These are phyloP conservation scores for Xylaria sp. DNA, from an alignment of 2,329 filamentous ascomycete species.

Conservation along the genomic window DNA sequence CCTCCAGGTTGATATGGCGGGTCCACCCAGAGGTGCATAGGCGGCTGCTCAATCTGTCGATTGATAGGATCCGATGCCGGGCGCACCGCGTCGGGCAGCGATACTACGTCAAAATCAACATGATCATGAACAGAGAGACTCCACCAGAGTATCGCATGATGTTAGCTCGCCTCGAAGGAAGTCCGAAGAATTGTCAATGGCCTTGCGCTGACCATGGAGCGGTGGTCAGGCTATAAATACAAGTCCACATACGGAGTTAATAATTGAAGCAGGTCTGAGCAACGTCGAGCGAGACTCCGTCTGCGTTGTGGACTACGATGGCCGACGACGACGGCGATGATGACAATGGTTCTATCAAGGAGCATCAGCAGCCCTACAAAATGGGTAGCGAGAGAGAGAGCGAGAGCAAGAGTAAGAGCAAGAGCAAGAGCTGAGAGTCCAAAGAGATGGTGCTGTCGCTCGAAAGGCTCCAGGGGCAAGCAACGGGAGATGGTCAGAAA, in stretches of 20 bases:
- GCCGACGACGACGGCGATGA: conserved; percentile 24
- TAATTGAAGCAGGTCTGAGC: conserved; percentile 23
- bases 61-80: conserved; percentile 48
- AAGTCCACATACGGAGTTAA: no score
- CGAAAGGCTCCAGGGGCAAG: conserved; percentile 33
- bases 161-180: conserved; percentile 64
- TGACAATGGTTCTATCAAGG: conserved; percentile 47
- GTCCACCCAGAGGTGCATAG: conserved; percentile 10
- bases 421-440: conserved; percentile 41
- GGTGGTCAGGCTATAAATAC: no score
- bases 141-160: conserved; percentile 64
- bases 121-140: conserved; percentile 62
- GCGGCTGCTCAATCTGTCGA: neutral
- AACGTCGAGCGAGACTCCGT: conserved; percentile 53
- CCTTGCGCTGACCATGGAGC: no score
- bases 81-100: conserved; percentile 67
- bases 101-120: conserved; percentile 67
- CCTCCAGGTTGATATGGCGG: conserved; percentile 61
- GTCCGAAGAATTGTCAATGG: conserved; percentile 53
- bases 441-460: conserved; percentile 44
- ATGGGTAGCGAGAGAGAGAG: conserved; percentile 41
- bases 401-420: no score
- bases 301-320: conserved; percentile 53
- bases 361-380: conserved; percentile 52
- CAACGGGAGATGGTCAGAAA: neutral